Evolutionary conservation across 345 rosid species (phyloP).

Genomic region (Angophora floribunda): DNA sequence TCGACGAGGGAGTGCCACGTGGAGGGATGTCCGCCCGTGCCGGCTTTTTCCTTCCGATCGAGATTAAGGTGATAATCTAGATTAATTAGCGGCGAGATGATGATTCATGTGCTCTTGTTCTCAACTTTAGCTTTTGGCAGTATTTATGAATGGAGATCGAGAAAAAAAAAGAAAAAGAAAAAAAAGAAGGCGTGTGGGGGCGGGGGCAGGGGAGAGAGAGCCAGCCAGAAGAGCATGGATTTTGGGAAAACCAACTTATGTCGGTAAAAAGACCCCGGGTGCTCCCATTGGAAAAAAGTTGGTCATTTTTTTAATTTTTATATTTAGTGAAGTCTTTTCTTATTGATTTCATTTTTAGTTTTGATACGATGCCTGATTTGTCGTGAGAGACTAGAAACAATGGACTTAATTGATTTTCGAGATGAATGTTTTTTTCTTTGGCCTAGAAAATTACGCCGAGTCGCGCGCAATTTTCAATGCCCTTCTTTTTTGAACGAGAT

Average conservation of each 20-base stretch:
- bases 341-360: not conserved
- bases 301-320: not conserved
- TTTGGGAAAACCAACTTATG: not conserved
- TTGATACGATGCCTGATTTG: not conserved
- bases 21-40: not conserved
- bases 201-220: not conserved
- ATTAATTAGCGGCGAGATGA: not conserved
- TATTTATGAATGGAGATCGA: not conserved
- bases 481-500: not conserved
- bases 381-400: too few relatives aligned
- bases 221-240: not conserved
- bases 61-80: not conserved
- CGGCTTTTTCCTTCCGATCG: not conserved
- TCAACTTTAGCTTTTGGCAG: not conserved
- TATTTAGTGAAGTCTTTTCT: not conserved
- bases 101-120: not conserved
- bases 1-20: not conserved
- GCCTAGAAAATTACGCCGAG: not conserved
- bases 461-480: fast-evolving
- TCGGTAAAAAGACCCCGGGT: not conserved
- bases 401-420: not conserved
- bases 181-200: too few relatives aligned
- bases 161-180: not conserved
- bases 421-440: not conserved
- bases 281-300: not conserved